A percentile compares a stretch with the other conserved stretches of the same genome.
phyloP scores from a whole-genome alignment of 257 asterid species.

The Plantago ovata region DNA sequence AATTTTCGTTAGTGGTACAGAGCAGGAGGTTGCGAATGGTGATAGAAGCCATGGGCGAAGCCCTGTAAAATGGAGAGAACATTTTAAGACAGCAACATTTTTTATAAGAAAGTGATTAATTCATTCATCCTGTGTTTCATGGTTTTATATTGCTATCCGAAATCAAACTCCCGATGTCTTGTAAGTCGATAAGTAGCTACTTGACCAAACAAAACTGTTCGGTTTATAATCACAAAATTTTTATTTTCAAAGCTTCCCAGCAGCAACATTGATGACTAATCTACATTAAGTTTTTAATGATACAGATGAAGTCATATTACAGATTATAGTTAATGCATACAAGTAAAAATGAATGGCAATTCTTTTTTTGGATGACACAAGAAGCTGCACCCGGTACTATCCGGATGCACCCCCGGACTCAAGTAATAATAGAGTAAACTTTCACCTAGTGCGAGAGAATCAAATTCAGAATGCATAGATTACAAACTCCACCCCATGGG shows the following conservation, averaged over 20 bases:
- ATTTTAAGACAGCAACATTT: slow-evolving; percentile 13
- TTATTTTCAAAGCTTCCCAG: slow-evolving; percentile 12
- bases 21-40: slow-evolving; percentile 88
- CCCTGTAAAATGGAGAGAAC: slow-evolving; percentile 55
- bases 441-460: too few relatives aligned
- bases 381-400: too few relatives aligned
- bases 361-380: slow-evolving; percentile 7
- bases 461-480: too few relatives aligned
- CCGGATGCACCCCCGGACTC: background rate
- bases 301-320: too few relatives aligned
- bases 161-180: slow-evolving; percentile 18
- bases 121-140: slow-evolving; percentile 16
- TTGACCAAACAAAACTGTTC: background rate
- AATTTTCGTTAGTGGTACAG: slow-evolving; percentile 83
- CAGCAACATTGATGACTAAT: too few relatives aligned
- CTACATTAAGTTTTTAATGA: too few relatives aligned
- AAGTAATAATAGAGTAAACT: background rate
- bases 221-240: too few relatives aligned
- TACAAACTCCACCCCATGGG: too few relatives aligned
- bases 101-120: slow-evolving; percentile 16
- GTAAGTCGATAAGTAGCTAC: slow-evolving; percentile 3
- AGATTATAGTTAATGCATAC: too few relatives aligned
- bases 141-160: slow-evolving; percentile 10
- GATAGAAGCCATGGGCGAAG: slow-evolving; percentile 97
- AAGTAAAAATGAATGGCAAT: too few relatives aligned